Evolutionary conservation across 2,329 filamentous ascomycete genomes (phyloP), one percentile per base, ranked within the genome.

Genomic region (Colletotrichum higginsianum): DNA sequence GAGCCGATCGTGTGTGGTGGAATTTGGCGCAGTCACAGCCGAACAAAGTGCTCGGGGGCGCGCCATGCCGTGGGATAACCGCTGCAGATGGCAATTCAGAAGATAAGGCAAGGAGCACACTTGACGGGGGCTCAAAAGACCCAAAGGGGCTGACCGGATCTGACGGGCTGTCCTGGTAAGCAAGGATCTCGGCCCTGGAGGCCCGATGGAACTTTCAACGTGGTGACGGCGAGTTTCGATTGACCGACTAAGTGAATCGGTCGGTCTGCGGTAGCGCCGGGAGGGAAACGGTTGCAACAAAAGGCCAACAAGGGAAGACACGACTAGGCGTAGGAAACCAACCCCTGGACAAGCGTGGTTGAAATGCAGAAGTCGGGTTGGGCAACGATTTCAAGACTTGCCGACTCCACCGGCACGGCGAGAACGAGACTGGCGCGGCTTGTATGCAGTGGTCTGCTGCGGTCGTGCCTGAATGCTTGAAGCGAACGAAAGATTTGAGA

Each of bases 91-190:
- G 21, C 15, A 18, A 16, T 55, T 21, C 38, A 64, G 38, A 47
- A 68, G 65, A 64, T 64, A 58, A 64, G 53, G 57, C 30, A 55
- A 67, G 62, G 44, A 67, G 49, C n/a, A 30, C 57, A 60, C 38
- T 49, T 35, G 38, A 21, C 26, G 57, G 30, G 42, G 23, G 26
- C 26, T 35, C 7, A 35, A 49, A 44, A 49, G 30, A 35, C 30
- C 8, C 30, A 35, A 35, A 35, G 47, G 60, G 42, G 30, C 16
- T 16, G 30, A 18, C 26, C 12, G 26, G 11, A 21, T n/a, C 42
- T 55, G 47, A 49, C 11, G 35, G 61, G 23, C n/a, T 61, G 49
- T 23, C 47, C 64, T 63, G 64, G 44, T 30, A 11, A 65, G 52
- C 58, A 52, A 68, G 64, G 46, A 62, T 61, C 26, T 62, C 57